These are phyloP conservation scores for Actinomucor elegans DNA, from an alignment of 371 early-diverging fungal genomes.

Conservation along the genomic window DNA sequence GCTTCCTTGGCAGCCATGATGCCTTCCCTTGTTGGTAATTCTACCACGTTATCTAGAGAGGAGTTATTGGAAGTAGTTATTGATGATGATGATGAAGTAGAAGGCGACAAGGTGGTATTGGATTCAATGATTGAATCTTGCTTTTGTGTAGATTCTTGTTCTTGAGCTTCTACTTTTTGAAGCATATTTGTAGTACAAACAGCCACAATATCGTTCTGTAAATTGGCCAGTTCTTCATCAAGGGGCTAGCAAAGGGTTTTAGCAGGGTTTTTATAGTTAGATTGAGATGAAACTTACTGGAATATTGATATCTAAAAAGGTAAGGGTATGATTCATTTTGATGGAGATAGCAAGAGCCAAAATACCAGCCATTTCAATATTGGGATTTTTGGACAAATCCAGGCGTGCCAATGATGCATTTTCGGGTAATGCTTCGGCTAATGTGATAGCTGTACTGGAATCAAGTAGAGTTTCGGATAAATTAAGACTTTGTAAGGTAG, in stretches of 20 bases:
- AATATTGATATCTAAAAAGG: conserved; percentile 74
- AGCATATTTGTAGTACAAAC: conserved; percentile 73
- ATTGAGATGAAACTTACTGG: conserved; percentile 33
- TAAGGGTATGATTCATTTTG: conserved; percentile 73
- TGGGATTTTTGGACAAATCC: conserved; percentile 75
- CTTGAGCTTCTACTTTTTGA: conserved; percentile 21
- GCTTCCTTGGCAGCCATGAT: neutral
- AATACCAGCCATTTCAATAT: conserved; percentile 75
- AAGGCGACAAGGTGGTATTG: conserved; percentile 1
- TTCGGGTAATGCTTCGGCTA: conserved; percentile 81
- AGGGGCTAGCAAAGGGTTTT: conserved; percentile 42
- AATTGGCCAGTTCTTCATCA: conserved; percentile 64
- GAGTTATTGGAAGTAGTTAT: conserved; percentile 4
- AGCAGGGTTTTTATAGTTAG: neutral
- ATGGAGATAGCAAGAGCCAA: conserved; percentile 79
- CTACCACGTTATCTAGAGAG: neutral
- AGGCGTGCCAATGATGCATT: conserved; percentile 62
- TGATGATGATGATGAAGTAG: conserved; percentile 3
- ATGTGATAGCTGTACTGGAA: conserved; percentile 71
- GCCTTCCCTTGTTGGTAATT: conserved; percentile 1
- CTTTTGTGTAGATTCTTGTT: conserved; percentile 9
- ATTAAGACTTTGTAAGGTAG: conserved; percentile 57
- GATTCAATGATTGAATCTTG: neutral
- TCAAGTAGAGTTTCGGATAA: conserved; percentile 62
- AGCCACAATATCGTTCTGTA: conserved; percentile 70